Conservation (phyloP, 2,329 filamentous ascomycete genomes). For the Phyllosticta ampelicida region DNA sequence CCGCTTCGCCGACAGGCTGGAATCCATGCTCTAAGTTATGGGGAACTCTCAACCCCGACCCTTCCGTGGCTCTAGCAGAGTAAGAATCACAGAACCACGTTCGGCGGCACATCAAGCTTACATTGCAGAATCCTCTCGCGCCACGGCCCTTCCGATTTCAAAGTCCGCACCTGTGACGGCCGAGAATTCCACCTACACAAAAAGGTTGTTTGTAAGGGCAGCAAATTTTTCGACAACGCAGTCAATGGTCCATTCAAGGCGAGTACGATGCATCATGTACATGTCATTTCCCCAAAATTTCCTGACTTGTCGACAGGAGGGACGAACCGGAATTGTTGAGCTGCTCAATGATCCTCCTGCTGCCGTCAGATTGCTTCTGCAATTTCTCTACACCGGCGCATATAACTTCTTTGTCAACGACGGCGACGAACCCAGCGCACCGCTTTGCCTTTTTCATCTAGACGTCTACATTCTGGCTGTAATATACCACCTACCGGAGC, state of each 20-base stretch:
- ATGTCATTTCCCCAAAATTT: background rate
- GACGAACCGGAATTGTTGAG: slow-evolving; percentile 39
- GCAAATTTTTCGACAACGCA: background rate
- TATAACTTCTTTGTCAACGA: slow-evolving; percentile 37
- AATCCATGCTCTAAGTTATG: no score
- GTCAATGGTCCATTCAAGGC: background rate
- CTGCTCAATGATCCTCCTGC: slow-evolving; percentile 58
- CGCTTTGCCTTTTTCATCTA: background rate
- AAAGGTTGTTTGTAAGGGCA: background rate
- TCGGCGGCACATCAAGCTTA: background rate
- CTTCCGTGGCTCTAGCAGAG: background rate
- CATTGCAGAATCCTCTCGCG: background rate
- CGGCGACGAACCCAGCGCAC: background rate
- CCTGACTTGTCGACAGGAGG: background rate
- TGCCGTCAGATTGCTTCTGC: slow-evolving; percentile 66
- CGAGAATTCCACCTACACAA: background rate
- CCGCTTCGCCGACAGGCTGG: no score
- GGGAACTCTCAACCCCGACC: background rate
- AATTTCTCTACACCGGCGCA: slow-evolving; percentile 75
- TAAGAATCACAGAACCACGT: background rate
- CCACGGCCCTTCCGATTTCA: background rate
- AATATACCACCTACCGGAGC: background rate
- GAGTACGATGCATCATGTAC: background rate
- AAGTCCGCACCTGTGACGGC: background rate
- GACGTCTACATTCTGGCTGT: background rate